Percentiles rank a stretch among this genome's conserved stretches.
Conservation (phyloP, 495 filamentous ascomycete genomes). For the Penicillium lagena region DNA sequence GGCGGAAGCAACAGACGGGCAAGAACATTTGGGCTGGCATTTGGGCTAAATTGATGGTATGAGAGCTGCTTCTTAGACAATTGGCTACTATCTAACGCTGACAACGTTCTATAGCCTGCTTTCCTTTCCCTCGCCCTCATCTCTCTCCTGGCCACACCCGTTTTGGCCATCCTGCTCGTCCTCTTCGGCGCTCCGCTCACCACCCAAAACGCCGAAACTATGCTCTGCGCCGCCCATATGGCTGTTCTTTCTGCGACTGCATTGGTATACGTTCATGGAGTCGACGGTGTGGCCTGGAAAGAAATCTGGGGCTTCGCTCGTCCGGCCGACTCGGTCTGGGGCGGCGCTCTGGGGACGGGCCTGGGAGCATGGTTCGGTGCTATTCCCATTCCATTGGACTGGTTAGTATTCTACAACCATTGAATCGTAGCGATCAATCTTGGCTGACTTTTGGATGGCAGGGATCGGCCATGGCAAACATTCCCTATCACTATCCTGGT, state of each 20-base stretch:
- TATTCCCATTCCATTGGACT: constrained; percentile 93
- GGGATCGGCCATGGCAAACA: constrained; percentile 92
- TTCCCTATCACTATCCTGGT: constrained; percentile 88
- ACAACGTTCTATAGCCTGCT: constrained; percentile 44
- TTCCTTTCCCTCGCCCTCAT: constrained; percentile 55
- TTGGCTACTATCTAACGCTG: not conserved
- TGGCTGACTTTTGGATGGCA: constrained; percentile 16
- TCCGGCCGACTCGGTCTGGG: constrained; percentile 36
- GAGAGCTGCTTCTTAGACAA: not conserved
- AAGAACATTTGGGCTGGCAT: constrained; percentile 12
- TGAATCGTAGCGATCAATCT: not conserved
- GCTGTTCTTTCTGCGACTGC: constrained; percentile 68
- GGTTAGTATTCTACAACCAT: constrained; percentile 46
- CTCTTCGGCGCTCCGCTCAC: constrained; percentile 89
- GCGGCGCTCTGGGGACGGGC: constrained; percentile 36
- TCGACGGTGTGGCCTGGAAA: constrained; percentile 65
- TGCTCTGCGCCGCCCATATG: constrained; percentile 74
- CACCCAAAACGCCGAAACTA: constrained; percentile 71
- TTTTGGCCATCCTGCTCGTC: constrained; percentile 60
- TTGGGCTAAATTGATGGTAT: constrained; percentile 32
- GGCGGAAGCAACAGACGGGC: constrained; percentile 18
- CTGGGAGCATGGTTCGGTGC: constrained; percentile 58
- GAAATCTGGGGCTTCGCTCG: constrained; percentile 52
- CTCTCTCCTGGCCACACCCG: constrained; percentile 56
- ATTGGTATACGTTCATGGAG: constrained; percentile 78